Conservation (phyloP, 108 stramenopile species). For the Aurantiochytrium sp. region DNA sequence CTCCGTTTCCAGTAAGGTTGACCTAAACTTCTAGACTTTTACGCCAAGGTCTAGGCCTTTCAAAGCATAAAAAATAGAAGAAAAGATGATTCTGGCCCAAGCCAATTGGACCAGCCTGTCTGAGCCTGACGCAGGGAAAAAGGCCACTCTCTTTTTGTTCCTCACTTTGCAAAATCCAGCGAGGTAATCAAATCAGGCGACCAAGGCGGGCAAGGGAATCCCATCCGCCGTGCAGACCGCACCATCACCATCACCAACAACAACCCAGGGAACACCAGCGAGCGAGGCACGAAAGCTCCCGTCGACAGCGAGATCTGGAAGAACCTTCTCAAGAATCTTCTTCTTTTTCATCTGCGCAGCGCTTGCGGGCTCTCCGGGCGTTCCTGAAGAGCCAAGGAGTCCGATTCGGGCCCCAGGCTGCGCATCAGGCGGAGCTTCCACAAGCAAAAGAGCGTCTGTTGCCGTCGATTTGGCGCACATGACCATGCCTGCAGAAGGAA, state of each 20-base stretch:
- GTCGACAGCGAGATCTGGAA: not conserved
- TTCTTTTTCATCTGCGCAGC: constrained; percentile 15
- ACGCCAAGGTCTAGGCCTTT: no score
- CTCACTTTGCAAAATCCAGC: no score
- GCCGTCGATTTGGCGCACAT: constrained; percentile 70
- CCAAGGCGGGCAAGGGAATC: not conserved
- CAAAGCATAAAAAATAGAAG: no score
- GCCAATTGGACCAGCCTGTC: no score
- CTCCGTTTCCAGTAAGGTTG: no score
- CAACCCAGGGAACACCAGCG: not conserved
- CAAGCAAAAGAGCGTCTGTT: constrained; percentile 72
- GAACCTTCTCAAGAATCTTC: not conserved
- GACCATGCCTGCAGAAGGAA: constrained; percentile 96
- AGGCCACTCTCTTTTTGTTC: no score
- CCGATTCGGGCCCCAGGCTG: constrained; percentile 77
- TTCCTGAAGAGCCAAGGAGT: constrained; percentile 27
- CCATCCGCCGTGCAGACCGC: not conserved
- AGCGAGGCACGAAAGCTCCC: not conserved
- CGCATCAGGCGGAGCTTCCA: constrained; percentile 85
- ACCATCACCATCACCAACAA: not conserved
- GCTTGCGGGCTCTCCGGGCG: not conserved
- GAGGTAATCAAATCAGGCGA: not conserved
- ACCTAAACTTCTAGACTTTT: no score
- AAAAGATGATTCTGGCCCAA: no score
- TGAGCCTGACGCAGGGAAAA: no score